Conservation (phyloP, 768 basidiomycete species). For the Boletus tomentosulus region DNA sequence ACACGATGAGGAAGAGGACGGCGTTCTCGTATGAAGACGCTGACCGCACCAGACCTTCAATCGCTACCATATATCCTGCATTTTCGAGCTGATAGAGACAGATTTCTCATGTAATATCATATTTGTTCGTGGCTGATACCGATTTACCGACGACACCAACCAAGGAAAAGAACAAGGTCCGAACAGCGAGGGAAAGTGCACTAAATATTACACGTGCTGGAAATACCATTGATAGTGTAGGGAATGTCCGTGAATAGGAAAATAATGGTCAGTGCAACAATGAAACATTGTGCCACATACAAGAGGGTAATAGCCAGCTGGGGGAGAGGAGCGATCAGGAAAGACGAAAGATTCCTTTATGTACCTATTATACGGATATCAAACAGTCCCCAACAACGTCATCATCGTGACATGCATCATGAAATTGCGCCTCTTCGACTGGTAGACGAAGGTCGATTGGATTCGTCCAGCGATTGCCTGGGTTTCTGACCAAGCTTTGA, state of each 20-base stretch:
- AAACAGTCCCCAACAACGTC: conserved; percentile 5
- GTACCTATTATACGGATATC: conserved; percentile 14
- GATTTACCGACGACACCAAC: conserved; percentile 16
- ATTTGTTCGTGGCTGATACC: conserved; percentile 17
- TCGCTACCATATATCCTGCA: background rate
- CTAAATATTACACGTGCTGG: conserved; percentile 28
- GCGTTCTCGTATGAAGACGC: conserved; percentile 22
- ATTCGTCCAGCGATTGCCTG: conserved; percentile 29
- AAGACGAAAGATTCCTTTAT: conserved; percentile 6
- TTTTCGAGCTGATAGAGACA: background rate
- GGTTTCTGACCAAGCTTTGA: conserved; percentile 18
- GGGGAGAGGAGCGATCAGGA: background rate
- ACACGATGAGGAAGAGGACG: conserved; percentile 27
- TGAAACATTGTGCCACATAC: conserved; percentile 8
- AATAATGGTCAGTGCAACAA: conserved; percentile 16
- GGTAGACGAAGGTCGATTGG: conserved; percentile 24
- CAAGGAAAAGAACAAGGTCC: conserved; percentile 8
- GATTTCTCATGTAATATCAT: conserved; percentile 12
- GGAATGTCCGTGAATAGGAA: conserved; percentile 11
- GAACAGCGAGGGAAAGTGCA: conserved; percentile 17
- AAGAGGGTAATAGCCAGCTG: background rate
- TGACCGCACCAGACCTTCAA: background rate
- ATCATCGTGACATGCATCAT: conserved; percentile 9
- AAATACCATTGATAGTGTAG: conserved; percentile 24
- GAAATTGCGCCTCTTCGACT: conserved; percentile 28